phyloP scores from a whole-genome alignment of 2,329 filamentous ascomycete genomes.

The Cucurbitaria berberidis region DNA sequence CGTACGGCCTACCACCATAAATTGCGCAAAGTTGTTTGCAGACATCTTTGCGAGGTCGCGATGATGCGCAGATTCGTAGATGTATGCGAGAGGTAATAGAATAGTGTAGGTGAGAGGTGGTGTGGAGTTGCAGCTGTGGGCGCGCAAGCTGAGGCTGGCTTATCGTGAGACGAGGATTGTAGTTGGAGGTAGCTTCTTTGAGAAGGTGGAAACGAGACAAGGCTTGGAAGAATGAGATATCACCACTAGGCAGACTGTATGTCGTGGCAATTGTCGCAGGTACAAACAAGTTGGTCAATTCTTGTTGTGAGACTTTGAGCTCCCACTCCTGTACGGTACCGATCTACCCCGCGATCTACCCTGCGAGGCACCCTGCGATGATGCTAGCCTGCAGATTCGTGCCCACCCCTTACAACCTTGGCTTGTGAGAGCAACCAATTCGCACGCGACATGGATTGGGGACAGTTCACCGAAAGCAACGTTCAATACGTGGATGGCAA shows the following conservation, averaged over 20 bases:
- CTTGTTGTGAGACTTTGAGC: neutral
- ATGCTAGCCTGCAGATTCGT: conserved; percentile 15
- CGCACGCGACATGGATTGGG: conserved; percentile 8
- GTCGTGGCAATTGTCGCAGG: neutral
- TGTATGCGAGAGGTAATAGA: conserved; percentile 12
- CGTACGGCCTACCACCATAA: conserved; percentile 94
- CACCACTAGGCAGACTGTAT: neutral
- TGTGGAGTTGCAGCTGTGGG: conserved; percentile 21
- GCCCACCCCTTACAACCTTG: conserved; percentile 9
- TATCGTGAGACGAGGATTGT: conserved; percentile 30
- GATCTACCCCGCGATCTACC: conserved; percentile 22
- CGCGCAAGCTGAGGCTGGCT: conserved; percentile 26
- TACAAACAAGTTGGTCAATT: neutral
- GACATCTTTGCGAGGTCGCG: conserved; percentile 32
- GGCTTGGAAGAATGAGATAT: conserved; percentile 12
- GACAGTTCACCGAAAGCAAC: no score
- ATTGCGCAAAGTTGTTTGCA: conserved; percentile 81
- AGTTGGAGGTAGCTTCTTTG: conserved; percentile 33
- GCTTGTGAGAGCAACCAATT: conserved; percentile 9
- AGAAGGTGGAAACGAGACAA: conserved; percentile 33
- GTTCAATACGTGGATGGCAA: no score
- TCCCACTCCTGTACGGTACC: conserved; percentile 21
- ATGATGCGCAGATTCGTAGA: conserved; percentile 1
- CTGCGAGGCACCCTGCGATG: conserved; percentile 11
- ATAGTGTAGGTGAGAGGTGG: conserved; percentile 11